Evolutionary conservation across 2,329 filamentous ascomycete species (phyloP), one percentile per base, ranked within the genome.

Genomic region (Calonectria ilicicola): DNA sequence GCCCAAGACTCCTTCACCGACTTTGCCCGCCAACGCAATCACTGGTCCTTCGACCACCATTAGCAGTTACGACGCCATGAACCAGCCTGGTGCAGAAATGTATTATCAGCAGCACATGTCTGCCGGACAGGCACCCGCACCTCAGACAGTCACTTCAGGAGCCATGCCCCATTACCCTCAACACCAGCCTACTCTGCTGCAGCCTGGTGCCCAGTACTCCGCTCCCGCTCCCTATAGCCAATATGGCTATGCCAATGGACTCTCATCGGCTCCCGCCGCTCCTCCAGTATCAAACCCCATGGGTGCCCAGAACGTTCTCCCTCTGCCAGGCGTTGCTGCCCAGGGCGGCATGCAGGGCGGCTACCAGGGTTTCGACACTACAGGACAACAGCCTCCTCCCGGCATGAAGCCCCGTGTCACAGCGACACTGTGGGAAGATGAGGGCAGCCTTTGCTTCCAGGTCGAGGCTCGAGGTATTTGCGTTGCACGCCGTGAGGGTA

Each of bases 341-440:
- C 85, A 90, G 56, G 85, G 84, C 23, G 72, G 78, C 42, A 89
- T 90, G 81, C 86, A 87, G 58, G 89, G 90, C 76, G 86, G 89
- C 29, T 95, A 94, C 81, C 83, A 85, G 67, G 87, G 87, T 5
- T 92, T 91, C 76, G 97, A 98, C 82, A 93, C 93, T 9, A 97
- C 95, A n/a, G 97, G 97, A 10, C 97, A 98, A 83, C 87, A 98
- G 72, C 94, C 95, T 21, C 97, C 97, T 10, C 94, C 94, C 3
- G 96, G 96, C 35, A 97, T 98, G 91, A 98, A 98, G 87, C 97
- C 97, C 23, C 90, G 96, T 74, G 97, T 99, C 32, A 98, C 97
- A 5, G 97, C 97, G 10, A 99, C 97, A 0, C 84, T 99, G 27
- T 99, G 97, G 97, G 97, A 98, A 87, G 97, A 99, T 78, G 97